phyloP scores from a whole-genome alignment of 2,329 filamentous ascomycete species.

The Metarhizium robertsii region DNA sequence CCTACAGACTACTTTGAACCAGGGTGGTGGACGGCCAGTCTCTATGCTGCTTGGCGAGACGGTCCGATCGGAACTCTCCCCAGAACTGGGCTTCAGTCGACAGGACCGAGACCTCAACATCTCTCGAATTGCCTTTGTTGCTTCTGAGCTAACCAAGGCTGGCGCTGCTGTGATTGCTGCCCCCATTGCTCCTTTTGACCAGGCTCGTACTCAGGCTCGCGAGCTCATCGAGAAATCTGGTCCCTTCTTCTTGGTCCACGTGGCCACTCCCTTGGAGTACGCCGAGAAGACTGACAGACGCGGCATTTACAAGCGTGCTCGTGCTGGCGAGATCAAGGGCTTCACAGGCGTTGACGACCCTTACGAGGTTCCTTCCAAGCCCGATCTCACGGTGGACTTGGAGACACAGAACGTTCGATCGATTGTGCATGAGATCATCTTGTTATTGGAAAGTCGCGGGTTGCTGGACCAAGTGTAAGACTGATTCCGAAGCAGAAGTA shows the following conservation, averaged over 20 bases:
- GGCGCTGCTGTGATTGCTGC: constrained; percentile 93
- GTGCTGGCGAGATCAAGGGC: constrained; percentile 86
- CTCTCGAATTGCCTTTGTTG: constrained; percentile 90
- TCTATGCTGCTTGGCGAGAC: constrained; percentile 93
- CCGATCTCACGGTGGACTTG: constrained; percentile 75
- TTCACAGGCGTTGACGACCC: constrained; percentile 98
- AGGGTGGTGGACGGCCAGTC: constrained; percentile 91
- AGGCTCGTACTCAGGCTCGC: constrained; percentile 64
- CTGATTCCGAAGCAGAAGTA: not conserved
- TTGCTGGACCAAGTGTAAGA: constrained; percentile 64
- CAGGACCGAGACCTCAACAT: constrained; percentile 94
- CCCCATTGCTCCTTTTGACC: constrained; percentile 88
- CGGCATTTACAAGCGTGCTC: constrained; percentile 77
- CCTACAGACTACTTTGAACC: constrained; percentile 93
- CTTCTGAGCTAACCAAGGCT: constrained; percentile 84
- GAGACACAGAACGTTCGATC: constrained; percentile 83
- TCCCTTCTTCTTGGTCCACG: constrained; percentile 90
- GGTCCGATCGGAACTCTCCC: constrained; percentile 83
- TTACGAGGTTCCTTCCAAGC: constrained; percentile 76
- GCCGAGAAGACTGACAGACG: constrained; percentile 92
- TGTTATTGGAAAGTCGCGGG: constrained; percentile 82
- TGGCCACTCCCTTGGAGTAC: constrained; percentile 84
- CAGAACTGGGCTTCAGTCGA: constrained; percentile 89
- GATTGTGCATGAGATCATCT: constrained; percentile 92
- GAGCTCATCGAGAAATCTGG: constrained; percentile 83